Evolutionary conservation across 169 alveolate species (phyloP).

Genomic region (Neospora caninum): DNA sequence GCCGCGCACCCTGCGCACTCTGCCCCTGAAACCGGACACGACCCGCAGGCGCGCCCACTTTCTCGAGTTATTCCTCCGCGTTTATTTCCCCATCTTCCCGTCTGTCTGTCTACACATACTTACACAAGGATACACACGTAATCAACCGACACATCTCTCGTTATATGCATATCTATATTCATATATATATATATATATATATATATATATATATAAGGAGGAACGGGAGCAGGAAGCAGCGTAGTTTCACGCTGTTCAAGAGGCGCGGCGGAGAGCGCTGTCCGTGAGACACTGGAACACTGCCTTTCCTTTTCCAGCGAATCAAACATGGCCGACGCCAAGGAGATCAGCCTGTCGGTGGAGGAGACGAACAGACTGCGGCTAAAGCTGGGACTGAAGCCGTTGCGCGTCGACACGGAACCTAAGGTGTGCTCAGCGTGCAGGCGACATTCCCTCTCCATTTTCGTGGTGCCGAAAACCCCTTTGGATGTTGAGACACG

Average conservation of each 20-base stretch:
- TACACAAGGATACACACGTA: background rate
- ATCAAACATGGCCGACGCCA: background rate
- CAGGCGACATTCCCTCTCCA: too few relatives aligned
- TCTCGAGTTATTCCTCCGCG: too few relatives aligned
- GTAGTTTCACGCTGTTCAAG: background rate
- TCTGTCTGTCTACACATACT: background rate
- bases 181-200: too few relatives aligned
- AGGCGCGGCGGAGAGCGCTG: background rate
- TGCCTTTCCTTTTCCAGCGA: background rate
- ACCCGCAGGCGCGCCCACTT: too few relatives aligned
- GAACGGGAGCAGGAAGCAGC: background rate
- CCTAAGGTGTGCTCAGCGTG: background rate
- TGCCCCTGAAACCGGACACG: too few relatives aligned
- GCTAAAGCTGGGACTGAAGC: constrained; percentile 48
- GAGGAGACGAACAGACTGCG: constrained; percentile 70
- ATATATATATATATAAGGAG: background rate
- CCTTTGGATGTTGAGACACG: too few relatives aligned
- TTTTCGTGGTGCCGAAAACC: too few relatives aligned
- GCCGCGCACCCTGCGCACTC: too few relatives aligned
- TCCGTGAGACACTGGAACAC: background rate
- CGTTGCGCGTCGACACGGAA: constrained; percentile 15
- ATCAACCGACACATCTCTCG: background rate
- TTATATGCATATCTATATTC: too few relatives aligned
- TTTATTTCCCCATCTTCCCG: too few relatives aligned
- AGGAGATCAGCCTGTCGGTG: constrained; percentile 51